Evolutionary conservation across 78 protist genomes (phyloP).

Genomic region (Acrasis kona): DNA sequence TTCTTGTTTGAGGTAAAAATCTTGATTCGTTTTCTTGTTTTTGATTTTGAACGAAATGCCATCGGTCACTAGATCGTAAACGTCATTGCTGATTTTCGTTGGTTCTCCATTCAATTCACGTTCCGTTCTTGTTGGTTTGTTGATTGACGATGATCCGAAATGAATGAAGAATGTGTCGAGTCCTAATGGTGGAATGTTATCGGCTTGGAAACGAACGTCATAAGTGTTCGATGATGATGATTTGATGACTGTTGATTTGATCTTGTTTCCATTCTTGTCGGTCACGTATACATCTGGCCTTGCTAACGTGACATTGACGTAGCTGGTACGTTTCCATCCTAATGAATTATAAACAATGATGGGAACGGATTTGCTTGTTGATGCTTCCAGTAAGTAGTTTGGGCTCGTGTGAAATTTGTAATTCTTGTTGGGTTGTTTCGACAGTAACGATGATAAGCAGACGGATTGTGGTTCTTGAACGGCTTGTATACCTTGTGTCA

Average conservation of each 20-base stretch:
- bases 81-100: no score
- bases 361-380: no score
- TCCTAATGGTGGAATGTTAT: background rate
- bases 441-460: background rate
- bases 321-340: background rate
- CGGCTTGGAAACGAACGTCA: no score
- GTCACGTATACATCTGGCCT: no score
- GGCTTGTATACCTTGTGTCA: background rate
- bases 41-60: no score
- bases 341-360: background rate
- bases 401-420: background rate
- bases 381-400: background rate
- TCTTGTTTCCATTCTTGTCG: no score
- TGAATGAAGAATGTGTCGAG: background rate
- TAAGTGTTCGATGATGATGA: no score
- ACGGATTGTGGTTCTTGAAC: background rate
- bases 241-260: no score
- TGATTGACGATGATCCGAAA: background rate
- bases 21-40: background rate
- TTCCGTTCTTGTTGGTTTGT: background rate
- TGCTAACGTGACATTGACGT: background rate
- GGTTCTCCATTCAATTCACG: no score
- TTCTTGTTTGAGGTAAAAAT: background rate
- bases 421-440: background rate
- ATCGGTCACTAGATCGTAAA: no score